These are phyloP conservation scores for Colletotrichum echinochloae DNA, from an alignment of 2,329 filamentous ascomycete species.

Conservation along the genomic window DNA sequence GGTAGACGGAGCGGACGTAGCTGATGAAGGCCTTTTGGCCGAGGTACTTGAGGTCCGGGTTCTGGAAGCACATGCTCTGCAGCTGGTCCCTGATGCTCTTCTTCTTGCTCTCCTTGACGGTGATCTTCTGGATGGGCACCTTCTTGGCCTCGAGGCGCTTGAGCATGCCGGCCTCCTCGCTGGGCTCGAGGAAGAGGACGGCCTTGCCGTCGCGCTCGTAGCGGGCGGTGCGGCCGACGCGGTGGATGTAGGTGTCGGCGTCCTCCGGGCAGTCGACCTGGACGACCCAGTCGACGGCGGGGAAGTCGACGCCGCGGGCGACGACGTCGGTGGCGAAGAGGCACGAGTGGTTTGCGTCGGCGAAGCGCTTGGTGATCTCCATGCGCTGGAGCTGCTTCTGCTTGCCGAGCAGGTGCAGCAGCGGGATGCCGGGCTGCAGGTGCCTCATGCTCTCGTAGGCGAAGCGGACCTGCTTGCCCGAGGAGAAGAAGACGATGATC, in stretches of 20 bases:
- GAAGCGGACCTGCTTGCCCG: conserved; percentile 95
- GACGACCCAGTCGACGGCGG: conserved; percentile 98
- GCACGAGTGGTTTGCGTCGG: conserved; percentile 83
- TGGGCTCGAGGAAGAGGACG: conserved; percentile 91
- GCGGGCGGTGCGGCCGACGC: conserved; percentile 93
- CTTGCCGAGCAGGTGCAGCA: conserved; percentile 92
- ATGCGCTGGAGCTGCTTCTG: conserved; percentile 92
- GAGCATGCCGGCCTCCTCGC: conserved; percentile 92
- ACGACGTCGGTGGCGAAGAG: conserved; percentile 97
- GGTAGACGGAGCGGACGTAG: conserved; percentile 85
- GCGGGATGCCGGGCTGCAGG: conserved; percentile 91
- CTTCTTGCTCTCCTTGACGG: conserved; percentile 90
- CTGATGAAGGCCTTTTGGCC: conserved; percentile 96
- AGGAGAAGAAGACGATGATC: conserved; percentile 94
- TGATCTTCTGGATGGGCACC: conserved; percentile 87
- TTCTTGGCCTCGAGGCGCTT: conserved; percentile 88
- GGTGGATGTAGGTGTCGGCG: conserved; percentile 96
- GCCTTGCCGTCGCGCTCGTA: conserved; percentile 90
- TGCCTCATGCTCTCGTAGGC: conserved; percentile 94
- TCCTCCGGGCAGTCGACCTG: conserved; percentile 98
- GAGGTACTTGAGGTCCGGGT: conserved; percentile 92
- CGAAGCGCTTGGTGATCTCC: conserved; percentile 88
- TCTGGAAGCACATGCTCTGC: conserved; percentile 96
- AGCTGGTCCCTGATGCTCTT: conserved; percentile 85
- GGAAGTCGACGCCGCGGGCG: conserved; percentile 93